Base-by-base conservation (phyloP, 2,329 filamentous ascomycete species). In the Graphium sp. region DNA sequence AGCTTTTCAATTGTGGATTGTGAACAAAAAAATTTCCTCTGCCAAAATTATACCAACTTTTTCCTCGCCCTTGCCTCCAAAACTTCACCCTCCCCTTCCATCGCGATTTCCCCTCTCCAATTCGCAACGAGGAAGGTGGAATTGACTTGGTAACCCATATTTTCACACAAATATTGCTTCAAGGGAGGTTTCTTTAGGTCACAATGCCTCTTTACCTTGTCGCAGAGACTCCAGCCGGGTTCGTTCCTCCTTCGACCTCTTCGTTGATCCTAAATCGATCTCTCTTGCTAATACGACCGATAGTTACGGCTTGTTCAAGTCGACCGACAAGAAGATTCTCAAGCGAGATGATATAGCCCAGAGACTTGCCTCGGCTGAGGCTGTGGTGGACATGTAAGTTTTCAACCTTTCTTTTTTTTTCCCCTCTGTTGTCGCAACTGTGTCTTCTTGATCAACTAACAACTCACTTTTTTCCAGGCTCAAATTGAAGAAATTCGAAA, bases 271-370 rank as follows among this genome's bases (percentile, higher is more conserved):
- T 22, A 26, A 7, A 16, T 26, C 19, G 20, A 17, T 30, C 8
- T 30, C 13, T 15, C 8, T 29, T 21, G 27, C 15, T 26, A 19
- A 18, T 14, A 31, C 17, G 20, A 30, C 8, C 13, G 8, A 41
- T 44, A 92, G 89, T 53, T 95, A 95, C 63, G 89, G 85, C 56
- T 73, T 98, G 53, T 84, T 98, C 64, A 95, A 98, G 68, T 80
- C 87, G 44, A 83, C 85, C 55, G 87, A 95, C 69, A 95, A 94
- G 73, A 95, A 95, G 66, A 70, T 95, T 34, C 66, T 98, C 40
- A 89, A 92, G 56, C 75, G 79, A 47, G 78, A 87, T 56, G 74
- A 85, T 47, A 57, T 92, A 37, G 66, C 70, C 30, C 65, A 72
- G 37, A 74, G 89, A 51, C 66, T 84, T 36, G 68, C 74, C 39